These are phyloP conservation scores for Echeveria elegans DNA, from an alignment of 164 flowering plant species.

Conservation along the genomic window DNA sequence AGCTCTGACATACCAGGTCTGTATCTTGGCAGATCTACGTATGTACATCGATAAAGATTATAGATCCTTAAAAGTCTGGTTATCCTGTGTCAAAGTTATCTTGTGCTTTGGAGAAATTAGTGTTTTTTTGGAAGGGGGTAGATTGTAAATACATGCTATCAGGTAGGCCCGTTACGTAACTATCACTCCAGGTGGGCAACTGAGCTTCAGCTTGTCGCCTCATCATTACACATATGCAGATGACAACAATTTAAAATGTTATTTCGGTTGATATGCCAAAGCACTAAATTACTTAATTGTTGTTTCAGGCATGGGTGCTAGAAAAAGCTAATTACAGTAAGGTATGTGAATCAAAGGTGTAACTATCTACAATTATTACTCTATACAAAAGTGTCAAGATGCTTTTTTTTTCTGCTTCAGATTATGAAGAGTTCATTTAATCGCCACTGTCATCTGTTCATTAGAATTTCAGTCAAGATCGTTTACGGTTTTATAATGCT, in stretches of 20 bases:
- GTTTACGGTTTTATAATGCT: constrained; percentile 2
- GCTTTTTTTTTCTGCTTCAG: not conserved
- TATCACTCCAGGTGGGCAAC: too few relatives aligned
- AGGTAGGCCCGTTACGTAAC: too few relatives aligned
- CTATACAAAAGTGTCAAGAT: too few relatives aligned
- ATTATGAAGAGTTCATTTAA: not conserved
- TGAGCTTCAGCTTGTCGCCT: not conserved
- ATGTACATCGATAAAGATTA: not conserved
- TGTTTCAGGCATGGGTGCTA: constrained; percentile 59
- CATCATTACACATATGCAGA: not conserved
- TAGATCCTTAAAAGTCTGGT: not conserved
- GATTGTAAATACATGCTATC: not conserved
- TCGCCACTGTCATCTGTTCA: too few relatives aligned
- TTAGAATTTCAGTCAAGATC: not conserved
- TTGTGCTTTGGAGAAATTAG: not conserved
- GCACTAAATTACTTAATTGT: constrained; percentile 7
- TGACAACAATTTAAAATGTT: not conserved
- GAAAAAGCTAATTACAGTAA: constrained; percentile 73
- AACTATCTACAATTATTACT: not conserved
- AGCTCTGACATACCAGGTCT: constrained; percentile 78
- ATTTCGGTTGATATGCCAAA: not conserved
- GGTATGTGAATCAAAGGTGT: constrained; percentile 30
- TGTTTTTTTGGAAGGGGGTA: not conserved
- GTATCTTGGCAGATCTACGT: not conserved
- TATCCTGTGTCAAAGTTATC: not conserved